Evolutionary conservation across 192 early-diverging fungal species (phyloP).

Genomic region (Coemansia interrupta): DNA sequence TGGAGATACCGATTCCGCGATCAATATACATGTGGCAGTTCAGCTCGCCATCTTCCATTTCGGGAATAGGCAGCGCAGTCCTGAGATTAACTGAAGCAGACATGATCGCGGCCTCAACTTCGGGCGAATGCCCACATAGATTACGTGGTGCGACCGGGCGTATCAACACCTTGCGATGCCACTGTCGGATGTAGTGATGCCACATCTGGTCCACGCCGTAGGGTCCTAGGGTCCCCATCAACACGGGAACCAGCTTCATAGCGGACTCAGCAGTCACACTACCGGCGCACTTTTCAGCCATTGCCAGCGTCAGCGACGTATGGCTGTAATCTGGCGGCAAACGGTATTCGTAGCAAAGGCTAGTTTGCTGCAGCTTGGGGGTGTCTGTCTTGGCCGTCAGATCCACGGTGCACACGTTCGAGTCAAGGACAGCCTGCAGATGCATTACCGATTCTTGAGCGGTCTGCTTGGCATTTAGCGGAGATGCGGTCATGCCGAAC

Average conservation of each 20-base stretch:
- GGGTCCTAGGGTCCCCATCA: conserved; percentile 64
- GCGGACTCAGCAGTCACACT: conserved; percentile 42
- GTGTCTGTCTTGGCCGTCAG: conserved; percentile 21
- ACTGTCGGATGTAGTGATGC: conserved; percentile 49
- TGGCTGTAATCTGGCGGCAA: conserved; percentile 41
- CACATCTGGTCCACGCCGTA: conserved; percentile 77
- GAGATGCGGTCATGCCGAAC: conserved; percentile 95
- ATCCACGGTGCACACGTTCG: conserved; percentile 59
- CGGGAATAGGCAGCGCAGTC: too few species aligned
- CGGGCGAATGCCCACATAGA: background rate
- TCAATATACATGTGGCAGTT: background rate
- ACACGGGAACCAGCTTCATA: conserved; percentile 35
- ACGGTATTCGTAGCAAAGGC: conserved; percentile 54
- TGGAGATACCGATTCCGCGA: background rate
- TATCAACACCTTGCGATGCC: conserved; percentile 29
- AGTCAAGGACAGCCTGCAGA: conserved; percentile 57
- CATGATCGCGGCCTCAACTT: background rate
- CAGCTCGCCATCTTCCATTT: background rate
- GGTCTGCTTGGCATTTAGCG: conserved; percentile 50
- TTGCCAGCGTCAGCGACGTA: conserved; percentile 43
- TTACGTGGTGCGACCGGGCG: conserved; percentile 10
- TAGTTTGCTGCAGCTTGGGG: conserved; percentile 12
- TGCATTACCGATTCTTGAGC: conserved; percentile 44
- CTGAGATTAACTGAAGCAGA: background rate
- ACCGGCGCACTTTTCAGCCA: conserved; percentile 36